Evolutionary conservation across 1,139 yeast species (phyloP).

Genomic region (Geotrichum europaeum): DNA sequence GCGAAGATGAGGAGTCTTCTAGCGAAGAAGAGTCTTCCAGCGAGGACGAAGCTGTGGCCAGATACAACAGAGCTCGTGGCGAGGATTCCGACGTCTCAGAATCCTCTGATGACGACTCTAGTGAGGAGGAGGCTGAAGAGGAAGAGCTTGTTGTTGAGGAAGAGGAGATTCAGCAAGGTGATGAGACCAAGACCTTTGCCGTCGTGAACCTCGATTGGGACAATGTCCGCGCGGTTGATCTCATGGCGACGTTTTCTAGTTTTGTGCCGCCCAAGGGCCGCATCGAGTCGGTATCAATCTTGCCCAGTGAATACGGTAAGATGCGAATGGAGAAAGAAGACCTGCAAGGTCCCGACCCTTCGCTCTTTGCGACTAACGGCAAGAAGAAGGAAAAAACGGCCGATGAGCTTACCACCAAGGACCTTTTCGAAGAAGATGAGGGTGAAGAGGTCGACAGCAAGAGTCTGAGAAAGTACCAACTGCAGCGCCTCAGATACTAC

Average conservation of each 20-base stretch:
- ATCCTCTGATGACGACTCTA: constrained; percentile 37
- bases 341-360: constrained; percentile 86
- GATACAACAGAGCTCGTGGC: constrained; percentile 67
- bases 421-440: constrained; percentile 32
- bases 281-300: constrained; percentile 66
- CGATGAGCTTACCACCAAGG: constrained; percentile 29
- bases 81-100: constrained; percentile 46
- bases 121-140: constrained; percentile 29
- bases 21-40: constrained; percentile 25
- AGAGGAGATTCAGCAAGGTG: constrained; percentile 70
- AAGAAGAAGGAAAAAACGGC: constrained; percentile 36
- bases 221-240: constrained; percentile 73
- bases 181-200: constrained; percentile 75
- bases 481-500: constrained; percentile 83
- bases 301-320: constrained; percentile 91
- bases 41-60: constrained; percentile 26
- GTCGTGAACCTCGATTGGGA: constrained; percentile 99
- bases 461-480: constrained; percentile 55
- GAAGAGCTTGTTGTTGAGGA: constrained; percentile 61
- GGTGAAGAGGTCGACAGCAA: constrained; percentile 45
- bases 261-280: constrained; percentile 76
- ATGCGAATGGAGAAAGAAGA: constrained; percentile 89
- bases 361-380: constrained; percentile 51
- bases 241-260: constrained; percentile 83
- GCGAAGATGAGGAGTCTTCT: constrained; percentile 20